Evolutionary conservation across 1,284 basidiomycete species (phyloP), one percentile per base, ranked within the genome.

Genomic region (Mixia osmundae): DNA sequence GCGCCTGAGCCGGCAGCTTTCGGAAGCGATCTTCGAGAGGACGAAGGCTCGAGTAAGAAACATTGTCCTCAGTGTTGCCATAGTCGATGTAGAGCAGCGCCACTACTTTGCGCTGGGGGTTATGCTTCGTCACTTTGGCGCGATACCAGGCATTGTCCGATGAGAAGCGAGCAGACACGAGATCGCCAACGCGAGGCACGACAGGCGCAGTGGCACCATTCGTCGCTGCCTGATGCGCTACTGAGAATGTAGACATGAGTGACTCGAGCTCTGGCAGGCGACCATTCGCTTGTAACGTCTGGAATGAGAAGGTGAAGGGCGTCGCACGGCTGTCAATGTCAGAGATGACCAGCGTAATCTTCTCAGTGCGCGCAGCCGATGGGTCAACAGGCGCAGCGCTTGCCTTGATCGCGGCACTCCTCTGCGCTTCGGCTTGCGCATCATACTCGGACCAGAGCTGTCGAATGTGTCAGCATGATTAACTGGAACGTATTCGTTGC

Each of bases 231-330:
- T 70, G 68, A 57, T 91, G 78, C 55, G 83, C 71, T 25, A 76
- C 54, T 3, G 79, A 74, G 52, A 97, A 87, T 43, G 94, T 87
- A 34, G 64, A 64, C 89, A 95, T 95, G 44, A 97, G 65, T 54
- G 75, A 74, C 52, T 94, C 87, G 39, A 97, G 63, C 11, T 76
- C 72, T 5, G 75, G 76, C 39, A 87, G 83, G 39, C 73, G 76
- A 79, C 44, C 6, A 22, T 76, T 77, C 54, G n/a, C n/a, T n/a
- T 79, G 77, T 19, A 91, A 66, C 30, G 91, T 66, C 55, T 97
- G 89, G 11, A 95, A 71, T 10, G 82, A 89, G 62, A 97, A 95
- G 18, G 58, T 63, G 53, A 94, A 76, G 25, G 71, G 71, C 44
- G 64, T 62, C 7, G 56, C 54, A 36, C 79, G 72, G n/a, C n/a